Evolutionary conservation across 768 basidiomycete genomes (phyloP).

Genomic region (Coprinopsis marcescibilis): DNA sequence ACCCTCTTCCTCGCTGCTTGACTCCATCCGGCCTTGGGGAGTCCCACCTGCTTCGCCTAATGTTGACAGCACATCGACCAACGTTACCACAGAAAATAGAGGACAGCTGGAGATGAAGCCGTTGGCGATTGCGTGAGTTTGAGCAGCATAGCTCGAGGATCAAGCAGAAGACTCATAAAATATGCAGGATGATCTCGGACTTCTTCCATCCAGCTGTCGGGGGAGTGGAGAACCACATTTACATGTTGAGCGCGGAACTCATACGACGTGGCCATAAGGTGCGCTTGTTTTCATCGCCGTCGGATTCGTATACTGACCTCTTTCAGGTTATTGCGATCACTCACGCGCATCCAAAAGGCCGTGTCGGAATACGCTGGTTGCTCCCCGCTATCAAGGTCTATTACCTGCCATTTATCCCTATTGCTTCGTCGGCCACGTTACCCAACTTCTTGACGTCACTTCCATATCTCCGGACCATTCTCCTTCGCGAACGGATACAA

Average conservation of each 20-base stretch:
- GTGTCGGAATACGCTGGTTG: slow-evolving; percentile 88
- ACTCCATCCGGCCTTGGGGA: too few relatives aligned
- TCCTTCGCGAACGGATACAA: slow-evolving; percentile 80
- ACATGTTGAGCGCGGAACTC: slow-evolving; percentile 82
- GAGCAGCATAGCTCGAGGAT: not conserved
- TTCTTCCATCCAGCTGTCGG: slow-evolving; percentile 95
- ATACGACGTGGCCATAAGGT: slow-evolving; percentile 84
- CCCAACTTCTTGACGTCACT: slow-evolving; percentile 92
- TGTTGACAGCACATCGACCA: not conserved
- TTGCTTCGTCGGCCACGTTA: slow-evolving; percentile 87
- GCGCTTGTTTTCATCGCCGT: not conserved
- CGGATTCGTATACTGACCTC: slow-evolving; percentile 1
- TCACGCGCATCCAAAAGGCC: slow-evolving; percentile 81
- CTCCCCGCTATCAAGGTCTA: slow-evolving; percentile 87
- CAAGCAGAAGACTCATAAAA: not conserved
- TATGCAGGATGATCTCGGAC: slow-evolving; percentile 86
- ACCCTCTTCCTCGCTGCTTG: too few relatives aligned
- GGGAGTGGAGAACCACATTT: slow-evolving; percentile 96
- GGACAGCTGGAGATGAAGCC: slow-evolving; percentile 9
- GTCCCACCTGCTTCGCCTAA: not conserved
- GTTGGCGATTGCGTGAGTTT: slow-evolving; percentile 21
- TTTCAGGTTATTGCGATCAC: slow-evolving; percentile 88
- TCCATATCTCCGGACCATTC: slow-evolving; percentile 86
- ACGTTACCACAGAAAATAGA: not conserved
- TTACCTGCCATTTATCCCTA: slow-evolving; percentile 84